phyloP scores from a whole-genome alignment of 345 rosid species.

The Brassica nigra region DNA sequence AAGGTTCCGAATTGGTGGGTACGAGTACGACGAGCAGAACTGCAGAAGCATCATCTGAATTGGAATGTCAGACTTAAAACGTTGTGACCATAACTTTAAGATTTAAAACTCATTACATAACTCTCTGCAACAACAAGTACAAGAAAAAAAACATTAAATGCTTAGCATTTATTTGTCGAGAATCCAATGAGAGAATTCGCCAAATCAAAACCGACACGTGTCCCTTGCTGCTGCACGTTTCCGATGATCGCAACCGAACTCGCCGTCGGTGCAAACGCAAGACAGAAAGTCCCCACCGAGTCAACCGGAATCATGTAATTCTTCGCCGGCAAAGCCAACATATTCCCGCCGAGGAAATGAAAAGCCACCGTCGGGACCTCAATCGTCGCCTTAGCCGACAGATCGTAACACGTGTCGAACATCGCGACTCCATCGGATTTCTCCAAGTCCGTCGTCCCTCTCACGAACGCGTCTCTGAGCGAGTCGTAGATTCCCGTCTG shows the following conservation, averaged over 20 bases:
- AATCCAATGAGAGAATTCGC: slow-evolving; percentile 48
- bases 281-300: slow-evolving; percentile 76
- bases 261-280: slow-evolving; percentile 83
- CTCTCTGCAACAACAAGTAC: background rate
- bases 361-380: slow-evolving; percentile 78
- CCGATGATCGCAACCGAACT: slow-evolving; percentile 70
- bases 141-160: background rate
- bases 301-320: slow-evolving; percentile 90
- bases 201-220: background rate
- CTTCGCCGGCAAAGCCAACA: slow-evolving; percentile 68
- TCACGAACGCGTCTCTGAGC: slow-evolving; percentile 64
- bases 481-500: slow-evolving; percentile 54
- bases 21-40: background rate
- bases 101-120: background rate
- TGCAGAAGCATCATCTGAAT: background rate
- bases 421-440: slow-evolving; percentile 51
- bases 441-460: slow-evolving; percentile 51
- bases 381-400: slow-evolving; percentile 56
- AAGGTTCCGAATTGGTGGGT: background rate
- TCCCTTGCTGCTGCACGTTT: slow-evolving; percentile 54
- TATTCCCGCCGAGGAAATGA: slow-evolving; percentile 57
- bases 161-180: background rate
- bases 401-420: slow-evolving; percentile 85
- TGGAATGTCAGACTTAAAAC: background rate
- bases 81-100: background rate